Percentiles rank a stretch among this genome's conserved stretches.
These are phyloP conservation scores for Picea mariana DNA, from an alignment of 83 land plant species.

Conservation along the genomic window DNA sequence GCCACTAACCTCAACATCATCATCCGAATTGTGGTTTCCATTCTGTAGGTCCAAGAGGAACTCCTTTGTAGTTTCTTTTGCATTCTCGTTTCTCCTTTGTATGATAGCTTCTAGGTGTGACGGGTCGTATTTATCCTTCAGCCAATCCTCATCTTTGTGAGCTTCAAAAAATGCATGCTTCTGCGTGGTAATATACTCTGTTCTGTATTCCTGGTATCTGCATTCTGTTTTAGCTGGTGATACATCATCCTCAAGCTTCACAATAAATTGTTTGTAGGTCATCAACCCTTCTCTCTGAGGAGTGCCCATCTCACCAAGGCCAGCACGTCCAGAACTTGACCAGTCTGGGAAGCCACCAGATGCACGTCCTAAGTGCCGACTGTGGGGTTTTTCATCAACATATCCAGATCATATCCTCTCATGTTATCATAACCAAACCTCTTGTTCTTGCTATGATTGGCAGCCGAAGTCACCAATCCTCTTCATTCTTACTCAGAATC, in stretches of 20 bases:
- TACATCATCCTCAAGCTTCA: conserved; percentile 97
- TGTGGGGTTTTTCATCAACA: conserved; percentile 31
- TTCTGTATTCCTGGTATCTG: conserved; percentile 91
- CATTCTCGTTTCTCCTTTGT: conserved; percentile 92
- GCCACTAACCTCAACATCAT: conserved; percentile 71
- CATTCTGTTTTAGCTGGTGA: conserved; percentile 96
- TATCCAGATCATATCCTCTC: too few species aligned
- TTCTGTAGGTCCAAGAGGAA: conserved; percentile 83
- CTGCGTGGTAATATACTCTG: conserved; percentile 92
- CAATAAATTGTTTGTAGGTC: conserved; percentile 98
- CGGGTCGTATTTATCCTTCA: conserved; percentile 97
- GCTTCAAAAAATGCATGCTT: conserved; percentile 86
- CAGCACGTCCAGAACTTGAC: too few species aligned
- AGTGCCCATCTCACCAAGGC: too few species aligned
- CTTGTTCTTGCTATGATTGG: too few species aligned
- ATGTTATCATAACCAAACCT: too few species aligned
- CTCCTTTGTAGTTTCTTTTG: conserved; percentile 77
- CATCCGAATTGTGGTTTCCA: conserved; percentile 84
- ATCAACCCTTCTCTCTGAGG: conserved; percentile 98
- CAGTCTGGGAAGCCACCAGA: too few species aligned
- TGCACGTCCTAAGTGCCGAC: too few species aligned
- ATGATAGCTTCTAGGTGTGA: conserved; percentile 81
- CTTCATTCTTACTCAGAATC: too few species aligned
- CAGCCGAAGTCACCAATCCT: too few species aligned
- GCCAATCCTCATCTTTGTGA: conserved; percentile 98